A percentile compares a stretch with the other conserved stretches of the same genome.
phyloP scores from a whole-genome alignment of 352 stramenopile genomes.

The Phytopythium montanum region DNA sequence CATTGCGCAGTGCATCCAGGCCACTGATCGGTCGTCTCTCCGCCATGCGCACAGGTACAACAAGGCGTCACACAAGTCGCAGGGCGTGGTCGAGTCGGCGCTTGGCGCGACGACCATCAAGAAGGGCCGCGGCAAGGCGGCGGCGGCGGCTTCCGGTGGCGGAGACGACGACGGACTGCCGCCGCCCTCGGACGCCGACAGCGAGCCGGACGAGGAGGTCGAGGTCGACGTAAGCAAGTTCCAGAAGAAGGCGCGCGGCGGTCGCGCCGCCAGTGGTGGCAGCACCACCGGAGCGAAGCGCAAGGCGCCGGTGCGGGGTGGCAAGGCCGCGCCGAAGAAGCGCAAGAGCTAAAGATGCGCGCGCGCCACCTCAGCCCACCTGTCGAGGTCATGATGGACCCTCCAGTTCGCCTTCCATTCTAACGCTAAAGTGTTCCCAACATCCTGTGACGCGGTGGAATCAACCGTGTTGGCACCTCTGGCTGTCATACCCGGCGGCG shows the following conservation, averaged over 20 bases:
- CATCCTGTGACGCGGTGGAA: not conserved
- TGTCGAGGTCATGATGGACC: not conserved
- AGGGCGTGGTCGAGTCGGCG: constrained; percentile 90
- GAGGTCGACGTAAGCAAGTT: constrained; percentile 80
- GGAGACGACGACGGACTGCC: constrained; percentile 50
- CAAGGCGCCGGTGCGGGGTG: constrained; percentile 29
- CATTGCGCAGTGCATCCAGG: not conserved
- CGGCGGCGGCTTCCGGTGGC: constrained; percentile 17
- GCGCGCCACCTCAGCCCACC: not conserved
- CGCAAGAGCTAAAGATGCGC: constrained; percentile 25
- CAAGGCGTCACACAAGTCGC: constrained; percentile 90
- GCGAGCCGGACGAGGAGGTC: constrained; percentile 54
- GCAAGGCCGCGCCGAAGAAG: constrained; percentile 62
- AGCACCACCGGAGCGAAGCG: constrained; percentile 34
- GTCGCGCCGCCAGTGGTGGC: constrained; percentile 10
- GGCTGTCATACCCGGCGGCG: not conserved
- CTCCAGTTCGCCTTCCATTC: not conserved
- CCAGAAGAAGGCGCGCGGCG: constrained; percentile 64
- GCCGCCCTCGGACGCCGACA: constrained; percentile 64
- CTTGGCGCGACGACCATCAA: constrained; percentile 66
- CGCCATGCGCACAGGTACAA: constrained; percentile 78
- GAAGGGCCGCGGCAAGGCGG: constrained; percentile 62
- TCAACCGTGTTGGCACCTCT: not conserved
- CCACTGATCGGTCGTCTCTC: not conserved
- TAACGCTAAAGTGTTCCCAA: not conserved